Conservation (phyloP, 2,329 filamentous ascomycete species). For the Xylariomycetidae sp. region DNA sequence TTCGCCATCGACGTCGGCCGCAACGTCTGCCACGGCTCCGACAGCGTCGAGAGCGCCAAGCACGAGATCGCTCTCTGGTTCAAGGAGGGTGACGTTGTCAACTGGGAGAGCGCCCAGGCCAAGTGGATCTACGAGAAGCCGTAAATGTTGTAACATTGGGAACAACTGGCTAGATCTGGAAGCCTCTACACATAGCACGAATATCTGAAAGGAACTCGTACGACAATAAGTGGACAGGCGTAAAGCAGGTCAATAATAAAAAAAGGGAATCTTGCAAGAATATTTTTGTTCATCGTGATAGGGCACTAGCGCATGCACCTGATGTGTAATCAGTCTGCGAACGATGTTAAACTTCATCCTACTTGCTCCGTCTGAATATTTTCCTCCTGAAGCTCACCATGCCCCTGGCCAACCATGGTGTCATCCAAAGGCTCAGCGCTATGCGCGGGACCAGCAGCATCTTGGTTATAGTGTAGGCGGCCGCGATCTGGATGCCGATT, state of each 20-base stretch:
- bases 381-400: constrained; percentile 37
- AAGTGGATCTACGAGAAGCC: constrained; percentile 98
- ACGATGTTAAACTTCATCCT: too few species aligned
- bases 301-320: constrained; percentile 2
- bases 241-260: constrained; percentile 13
- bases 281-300: constrained; percentile 1
- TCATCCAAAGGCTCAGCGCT: constrained; percentile 74
- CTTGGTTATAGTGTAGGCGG: constrained; percentile 89
- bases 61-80: constrained; percentile 99
- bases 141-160: constrained; percentile 26
- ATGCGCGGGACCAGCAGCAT: constrained; percentile 72
- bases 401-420: constrained; percentile 81
- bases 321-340: too few species aligned
- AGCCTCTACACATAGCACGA: too few species aligned
- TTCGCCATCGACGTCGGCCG: constrained; percentile 83
- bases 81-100: constrained; percentile 76
- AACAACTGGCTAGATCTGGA: not conserved
- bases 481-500: constrained; percentile 65
- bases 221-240: too few species aligned
- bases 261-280: constrained; percentile 18
- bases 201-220: too few species aligned
- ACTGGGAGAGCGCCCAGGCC: constrained; percentile 77
- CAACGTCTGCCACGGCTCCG: constrained; percentile 99
- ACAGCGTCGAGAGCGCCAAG: constrained; percentile 97
- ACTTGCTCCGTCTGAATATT: constrained; percentile 18